Conservation (phyloP, 306 rosid species). For the Vicia faba region DNA sequence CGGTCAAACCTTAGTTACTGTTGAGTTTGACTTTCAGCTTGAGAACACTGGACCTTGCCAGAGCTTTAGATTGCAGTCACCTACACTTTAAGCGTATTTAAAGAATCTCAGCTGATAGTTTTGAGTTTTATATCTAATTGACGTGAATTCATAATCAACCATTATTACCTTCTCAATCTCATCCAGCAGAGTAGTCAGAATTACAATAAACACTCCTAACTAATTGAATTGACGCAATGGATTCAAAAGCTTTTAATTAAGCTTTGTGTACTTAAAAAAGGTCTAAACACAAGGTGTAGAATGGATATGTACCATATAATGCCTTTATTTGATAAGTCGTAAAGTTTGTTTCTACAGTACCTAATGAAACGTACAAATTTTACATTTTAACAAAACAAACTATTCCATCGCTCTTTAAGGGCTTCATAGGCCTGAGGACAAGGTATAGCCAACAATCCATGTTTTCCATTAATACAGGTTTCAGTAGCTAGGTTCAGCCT, state of each 20-base stretch:
- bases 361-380: slow-evolving; percentile 10
- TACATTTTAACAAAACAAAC: slow-evolving; percentile 53
- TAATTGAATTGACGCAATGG: neutral
- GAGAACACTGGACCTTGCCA: neutral
- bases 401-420: slow-evolving; percentile 74
- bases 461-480: slow-evolving; percentile 53
- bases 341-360: slow-evolving; percentile 5
- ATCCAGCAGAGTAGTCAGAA: too few relatives aligned
- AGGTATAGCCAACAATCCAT: slow-evolving; percentile 55
- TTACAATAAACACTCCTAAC: neutral
- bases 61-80: too few relatives aligned
- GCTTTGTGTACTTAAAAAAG: neutral
- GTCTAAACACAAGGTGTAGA: neutral
- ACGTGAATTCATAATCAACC: too few relatives aligned
- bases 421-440: slow-evolving; percentile 63
- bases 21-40: slow-evolving; percentile 12
- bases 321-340: slow-evolving; percentile 4
- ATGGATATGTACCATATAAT: slow-evolving; percentile 15
- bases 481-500: slow-evolving; percentile 75
- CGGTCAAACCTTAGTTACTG: slow-evolving; percentile 2
- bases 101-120: too few relatives aligned
- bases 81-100: too few relatives aligned
- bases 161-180: too few relatives aligned
- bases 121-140: too few relatives aligned
- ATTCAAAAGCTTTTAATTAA: slow-evolving; percentile 2